Evolutionary conservation across 768 basidiomycete genomes (phyloP).

Genomic region (Lactarius vividus): DNA sequence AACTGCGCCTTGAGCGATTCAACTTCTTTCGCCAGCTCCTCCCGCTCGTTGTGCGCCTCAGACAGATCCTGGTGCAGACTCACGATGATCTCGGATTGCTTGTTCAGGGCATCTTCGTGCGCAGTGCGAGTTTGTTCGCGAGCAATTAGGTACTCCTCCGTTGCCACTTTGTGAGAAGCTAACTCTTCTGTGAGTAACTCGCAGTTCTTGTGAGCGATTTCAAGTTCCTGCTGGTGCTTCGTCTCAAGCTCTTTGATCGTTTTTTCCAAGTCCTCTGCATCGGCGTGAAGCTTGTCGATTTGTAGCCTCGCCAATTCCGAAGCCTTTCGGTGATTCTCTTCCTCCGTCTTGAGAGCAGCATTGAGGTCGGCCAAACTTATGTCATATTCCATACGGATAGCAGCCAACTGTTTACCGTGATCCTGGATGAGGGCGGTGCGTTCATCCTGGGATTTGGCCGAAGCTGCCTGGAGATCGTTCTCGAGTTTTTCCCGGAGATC

Average conservation of each 20-base stretch:
- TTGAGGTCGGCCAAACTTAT: slow-evolving; percentile 37
- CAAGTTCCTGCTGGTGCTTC: slow-evolving; percentile 49
- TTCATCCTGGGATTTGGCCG: slow-evolving; percentile 10
- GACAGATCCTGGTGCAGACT: slow-evolving; percentile 51
- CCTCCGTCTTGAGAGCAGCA: slow-evolving; percentile 39
- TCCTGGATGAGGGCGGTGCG: slow-evolving; percentile 1
- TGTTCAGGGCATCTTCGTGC: slow-evolving; percentile 44
- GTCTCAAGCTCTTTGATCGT: slow-evolving; percentile 50
- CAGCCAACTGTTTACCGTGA: slow-evolving; percentile 11
- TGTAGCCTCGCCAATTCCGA: slow-evolving; percentile 40
- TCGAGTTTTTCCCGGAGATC: slow-evolving; percentile 8
- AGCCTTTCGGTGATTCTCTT: slow-evolving; percentile 36
- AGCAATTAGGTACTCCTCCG: slow-evolving; percentile 42
- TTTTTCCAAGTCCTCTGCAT: slow-evolving; percentile 46
- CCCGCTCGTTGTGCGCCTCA: slow-evolving; percentile 40
- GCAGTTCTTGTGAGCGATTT: slow-evolving; percentile 39
- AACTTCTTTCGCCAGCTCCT: slow-evolving; percentile 42
- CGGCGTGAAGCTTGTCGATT: slow-evolving; percentile 37
- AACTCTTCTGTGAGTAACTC: slow-evolving; percentile 50
- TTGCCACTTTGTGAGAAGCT: slow-evolving; percentile 46
- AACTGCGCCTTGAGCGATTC: slow-evolving; percentile 58
- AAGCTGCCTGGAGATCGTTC: slow-evolving; percentile 11
- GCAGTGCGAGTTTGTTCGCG: slow-evolving; percentile 34
- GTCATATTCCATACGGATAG: slow-evolving; percentile 16
- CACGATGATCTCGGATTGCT: slow-evolving; percentile 49